Evolutionary conservation across 306 rosid species (phyloP).

Genomic region (Myrica gale): DNA sequence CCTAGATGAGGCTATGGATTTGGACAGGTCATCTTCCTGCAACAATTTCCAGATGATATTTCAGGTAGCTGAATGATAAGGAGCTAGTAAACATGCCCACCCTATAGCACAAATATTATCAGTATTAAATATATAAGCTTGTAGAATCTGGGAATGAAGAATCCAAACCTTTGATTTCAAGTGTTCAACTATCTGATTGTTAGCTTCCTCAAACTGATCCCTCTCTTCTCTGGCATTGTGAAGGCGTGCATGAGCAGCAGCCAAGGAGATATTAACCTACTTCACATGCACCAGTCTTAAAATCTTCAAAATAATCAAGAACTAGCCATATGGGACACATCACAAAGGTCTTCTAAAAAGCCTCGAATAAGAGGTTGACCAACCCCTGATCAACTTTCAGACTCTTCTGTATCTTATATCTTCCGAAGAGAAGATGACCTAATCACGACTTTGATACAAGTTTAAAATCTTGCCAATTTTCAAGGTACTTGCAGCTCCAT

Average conservation of each 20-base stretch:
- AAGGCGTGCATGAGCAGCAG: constrained; percentile 84
- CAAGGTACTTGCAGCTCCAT: not conserved
- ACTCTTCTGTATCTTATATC: not conserved
- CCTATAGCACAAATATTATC: not conserved
- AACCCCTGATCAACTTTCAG: not conserved
- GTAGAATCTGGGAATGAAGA: constrained; percentile 8
- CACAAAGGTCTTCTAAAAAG: not conserved
- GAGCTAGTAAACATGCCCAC: constrained; percentile 4
- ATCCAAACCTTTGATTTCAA: constrained; percentile 64
- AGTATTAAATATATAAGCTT: constrained; percentile 12
- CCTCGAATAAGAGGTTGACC: not conserved
- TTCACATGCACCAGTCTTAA: constrained; percentile 29
- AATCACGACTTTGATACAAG: not conserved
- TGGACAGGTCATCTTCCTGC: constrained; percentile 86
- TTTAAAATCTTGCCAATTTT: constrained; percentile 3
- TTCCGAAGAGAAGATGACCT: not conserved
- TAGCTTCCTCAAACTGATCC: constrained; percentile 98
- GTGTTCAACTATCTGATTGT: constrained; percentile 82
- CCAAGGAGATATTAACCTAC: constrained; percentile 77
- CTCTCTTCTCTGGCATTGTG: constrained; percentile 89
- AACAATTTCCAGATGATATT: constrained; percentile 25
- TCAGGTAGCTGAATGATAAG: constrained; percentile 24
- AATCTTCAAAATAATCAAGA: constrained; percentile 26
- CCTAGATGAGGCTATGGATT: constrained; percentile 65
- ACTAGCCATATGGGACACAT: constrained; percentile 6